phyloP scores from a whole-genome alignment of 2,329 filamentous ascomycete genomes.

The Xylariales sp. region DNA sequence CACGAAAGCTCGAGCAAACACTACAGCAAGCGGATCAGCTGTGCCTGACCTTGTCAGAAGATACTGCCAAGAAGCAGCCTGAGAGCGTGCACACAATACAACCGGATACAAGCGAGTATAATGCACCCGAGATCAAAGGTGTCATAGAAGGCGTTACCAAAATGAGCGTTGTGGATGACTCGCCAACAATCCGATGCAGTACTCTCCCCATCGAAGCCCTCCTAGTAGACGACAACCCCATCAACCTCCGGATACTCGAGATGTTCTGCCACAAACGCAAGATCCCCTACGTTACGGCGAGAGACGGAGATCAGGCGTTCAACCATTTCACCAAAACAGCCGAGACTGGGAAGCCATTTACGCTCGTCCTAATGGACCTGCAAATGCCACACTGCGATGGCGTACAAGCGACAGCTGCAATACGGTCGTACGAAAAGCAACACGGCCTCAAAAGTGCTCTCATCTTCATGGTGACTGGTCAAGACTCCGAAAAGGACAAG shows the following conservation, averaged over 20 bases:
- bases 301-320: slow-evolving; percentile 5
- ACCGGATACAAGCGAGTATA: too few species aligned
- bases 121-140: too few species aligned
- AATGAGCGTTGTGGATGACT: background rate
- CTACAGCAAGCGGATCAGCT: slow-evolving; percentile 5
- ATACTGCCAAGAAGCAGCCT: background rate
- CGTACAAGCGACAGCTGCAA: slow-evolving; percentile 6
- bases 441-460: background rate
- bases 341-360: slow-evolving; percentile 1
- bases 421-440: slow-evolving; percentile 7
- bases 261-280: slow-evolving; percentile 9
- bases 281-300: slow-evolving; percentile 8
- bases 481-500: slow-evolving; percentile 7
- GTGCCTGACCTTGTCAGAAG: background rate
- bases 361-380: slow-evolving; percentile 10
- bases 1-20: slow-evolving; percentile 1
- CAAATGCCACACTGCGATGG: slow-evolving; percentile 10
- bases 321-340: slow-evolving; percentile 2
- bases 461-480: slow-evolving; percentile 10
- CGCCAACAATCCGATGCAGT: background rate
- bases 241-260: slow-evolving; percentile 8
- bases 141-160: too few species aligned
- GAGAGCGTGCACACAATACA: background rate
- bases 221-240: slow-evolving; percentile 10
- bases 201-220: slow-evolving; percentile 3